Base-by-base conservation (phyloP, 164 flowering plant genomes). In the Liquidambar formosana region DNA sequence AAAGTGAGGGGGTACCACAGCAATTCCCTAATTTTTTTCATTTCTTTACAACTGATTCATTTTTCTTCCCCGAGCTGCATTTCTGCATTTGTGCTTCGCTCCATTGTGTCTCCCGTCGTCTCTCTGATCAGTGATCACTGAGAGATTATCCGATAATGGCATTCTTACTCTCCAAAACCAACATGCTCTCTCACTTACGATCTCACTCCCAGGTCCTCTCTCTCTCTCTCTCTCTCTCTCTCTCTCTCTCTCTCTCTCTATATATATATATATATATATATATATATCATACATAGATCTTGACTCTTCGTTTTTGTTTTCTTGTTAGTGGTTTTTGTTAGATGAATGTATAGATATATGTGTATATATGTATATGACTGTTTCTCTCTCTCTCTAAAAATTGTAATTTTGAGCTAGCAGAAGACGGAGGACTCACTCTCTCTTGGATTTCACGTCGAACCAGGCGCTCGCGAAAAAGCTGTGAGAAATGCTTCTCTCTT, bases 381-480 rank as follows among this genome's bases (percentile, higher is more conserved):
- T 22, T n/a, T 27, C 11, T 2, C 46, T 54, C 38, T 43, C 28
- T 64, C 57, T 33, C 26, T 27, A 26, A 38, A 15, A 49, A 64
- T 14, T 11, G 26, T 45, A 12, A 38, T 48, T 66, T 26, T 23
- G 16, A 16, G 22, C 23, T n/a, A 53, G 52, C 73, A 78, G 86
- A 79, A 71, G 56, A 43, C 68, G 43, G 77, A 71, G 45, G 82
- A 69, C 33, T 71, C 80, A 10, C 22, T 77, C 8, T 64, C 76
- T 51, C 78, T 69, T n/a, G 75, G 80, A 45, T 75, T 75, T 19
- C 91, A 90, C 68, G 63, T 85, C 69, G 89, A 84, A 70, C 89
- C 68, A 1, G 91, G 91, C 22, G 68, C 81, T 71, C 91, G 96
- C 22, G 96, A 90, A 82, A 84, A 86, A 78, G 89, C 90, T 79